Evolutionary conservation across 129 eudicot genomes (phyloP), one percentile per base, ranked within the genome.

Genomic region (Escallonia rubra): DNA sequence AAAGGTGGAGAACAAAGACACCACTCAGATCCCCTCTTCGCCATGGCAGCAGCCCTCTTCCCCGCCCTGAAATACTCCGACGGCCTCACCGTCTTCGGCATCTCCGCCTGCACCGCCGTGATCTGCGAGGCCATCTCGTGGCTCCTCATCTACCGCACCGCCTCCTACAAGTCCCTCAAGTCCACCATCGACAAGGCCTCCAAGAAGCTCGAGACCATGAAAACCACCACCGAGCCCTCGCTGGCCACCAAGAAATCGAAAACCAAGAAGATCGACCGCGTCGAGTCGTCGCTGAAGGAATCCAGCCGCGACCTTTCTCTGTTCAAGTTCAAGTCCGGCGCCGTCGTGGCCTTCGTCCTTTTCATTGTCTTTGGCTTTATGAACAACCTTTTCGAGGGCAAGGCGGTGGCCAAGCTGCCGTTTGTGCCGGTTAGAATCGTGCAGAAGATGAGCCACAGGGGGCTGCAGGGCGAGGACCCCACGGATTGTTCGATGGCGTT

Each of bases 401-500:
- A 85, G 58, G 75, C 88, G 14, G 96, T 93, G 34, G 99, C 95
- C 10, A 93, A 93, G 71, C n/a, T 93, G 69, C 99, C 99, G 11
- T 93, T 93, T 59, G 93, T 93, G 41, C 99, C 99, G 56, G 65
- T 81, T 0, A 59, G 76, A 63, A 41, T 93, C 57, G 86, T 93
- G 68, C 96, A 89, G 90, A 93, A 93, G 79, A 93, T 93, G 96
- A 86, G 95, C 41, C 99, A 93, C 57, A 64, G 99, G 55, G 95
- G 95, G 1, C 71, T 93, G 78, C 73, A 69, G 1, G 96, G 99
- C 48, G 95, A 89, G 14, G 99, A 93, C 72, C 63, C 67, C 76
- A 93, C 99, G 68, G 99, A 93, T 89, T 93, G 98, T 77, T 89
- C 96, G 34, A 93, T 93, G 98, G 98, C 95, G 67, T 89, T 93